Conservation (phyloP, 192 early-diverging fungal species). For the Coemansia guatemalensis region DNA sequence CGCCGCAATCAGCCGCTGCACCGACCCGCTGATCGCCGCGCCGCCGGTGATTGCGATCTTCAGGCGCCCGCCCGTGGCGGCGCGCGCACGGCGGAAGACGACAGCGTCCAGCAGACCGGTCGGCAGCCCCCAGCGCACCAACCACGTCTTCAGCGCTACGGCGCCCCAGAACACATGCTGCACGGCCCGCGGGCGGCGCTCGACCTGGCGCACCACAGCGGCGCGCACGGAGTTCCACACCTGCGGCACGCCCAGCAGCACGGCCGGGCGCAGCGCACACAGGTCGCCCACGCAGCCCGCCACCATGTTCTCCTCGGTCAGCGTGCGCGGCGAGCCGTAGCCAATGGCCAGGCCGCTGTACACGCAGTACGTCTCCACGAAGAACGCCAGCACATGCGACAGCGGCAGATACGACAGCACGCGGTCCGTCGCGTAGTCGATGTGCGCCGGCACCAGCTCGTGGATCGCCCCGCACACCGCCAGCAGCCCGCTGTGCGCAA, state of each 20-base stretch:
- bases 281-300: slow-evolving; percentile 74
- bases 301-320: slow-evolving; percentile 70
- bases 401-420: slow-evolving; percentile 84
- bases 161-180: slow-evolving; percentile 77
- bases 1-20: slow-evolving; percentile 80
- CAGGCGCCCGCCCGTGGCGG: slow-evolving; percentile 82
- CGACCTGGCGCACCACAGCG: slow-evolving; percentile 68
- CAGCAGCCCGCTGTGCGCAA: slow-evolving; percentile 82
- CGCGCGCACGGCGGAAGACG: slow-evolving; percentile 81
- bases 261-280: slow-evolving; percentile 66
- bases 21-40: slow-evolving; percentile 82
- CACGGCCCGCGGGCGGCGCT: slow-evolving; percentile 49
- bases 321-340: slow-evolving; percentile 68
- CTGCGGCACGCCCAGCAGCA: slow-evolving; percentile 83
- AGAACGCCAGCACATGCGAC: slow-evolving; percentile 88
- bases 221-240: slow-evolving; percentile 90
- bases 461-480: slow-evolving; percentile 60
- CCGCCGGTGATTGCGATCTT: slow-evolving; percentile 82
- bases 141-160: slow-evolving; percentile 64
- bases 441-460: slow-evolving; percentile 34
- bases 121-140: slow-evolving; percentile 63
- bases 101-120: slow-evolving; percentile 69
- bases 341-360: slow-evolving; percentile 69
- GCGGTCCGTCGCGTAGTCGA: slow-evolving; percentile 57
- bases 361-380: slow-evolving; percentile 72